Evolutionary conservation across 2,329 filamentous ascomycete genomes (phyloP).

Genomic region (Talaromyces islandicus): DNA sequence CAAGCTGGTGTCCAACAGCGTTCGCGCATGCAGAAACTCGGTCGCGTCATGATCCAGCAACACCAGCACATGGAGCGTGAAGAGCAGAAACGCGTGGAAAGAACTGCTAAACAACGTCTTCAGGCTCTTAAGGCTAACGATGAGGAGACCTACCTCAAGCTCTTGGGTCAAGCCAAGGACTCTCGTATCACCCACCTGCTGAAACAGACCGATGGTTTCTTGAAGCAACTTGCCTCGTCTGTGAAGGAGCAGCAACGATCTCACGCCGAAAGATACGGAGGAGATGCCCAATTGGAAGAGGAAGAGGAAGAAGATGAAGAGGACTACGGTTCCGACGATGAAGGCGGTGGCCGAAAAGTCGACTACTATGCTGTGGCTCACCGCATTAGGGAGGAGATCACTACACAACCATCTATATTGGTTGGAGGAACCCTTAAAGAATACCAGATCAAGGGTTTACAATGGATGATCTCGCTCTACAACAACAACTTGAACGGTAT

Average conservation of each 20-base stretch:
- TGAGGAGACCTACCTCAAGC: slow-evolving; percentile 95
- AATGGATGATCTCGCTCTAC: slow-evolving; percentile 99
- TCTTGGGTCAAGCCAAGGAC: slow-evolving; percentile 97
- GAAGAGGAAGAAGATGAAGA: slow-evolving; percentile 67
- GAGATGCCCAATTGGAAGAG: slow-evolving; percentile 52
- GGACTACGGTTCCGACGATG: slow-evolving; percentile 43
- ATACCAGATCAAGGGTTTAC: slow-evolving; percentile 95
- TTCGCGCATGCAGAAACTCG: slow-evolving; percentile 75
- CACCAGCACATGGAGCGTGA: slow-evolving; percentile 98
- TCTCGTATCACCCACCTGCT: slow-evolving; percentile 97
- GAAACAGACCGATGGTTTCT: slow-evolving; percentile 94
- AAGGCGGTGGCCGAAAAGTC: slow-evolving; percentile 68
- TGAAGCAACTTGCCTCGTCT: slow-evolving; percentile 89
- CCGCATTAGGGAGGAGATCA: slow-evolving; percentile 88
- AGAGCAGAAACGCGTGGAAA: slow-evolving; percentile 96
- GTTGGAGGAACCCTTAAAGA: slow-evolving; percentile 93
- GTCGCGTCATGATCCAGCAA: slow-evolving; percentile 79
- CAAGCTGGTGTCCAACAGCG: slow-evolving; percentile 62
- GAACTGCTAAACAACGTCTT: slow-evolving; percentile 98
- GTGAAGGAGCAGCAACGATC: slow-evolving; percentile 90
- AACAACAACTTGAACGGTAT: slow-evolving; percentile 99
- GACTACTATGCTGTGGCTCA: slow-evolving; percentile 99
- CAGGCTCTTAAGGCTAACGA: slow-evolving; percentile 98
- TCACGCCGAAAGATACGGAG: slow-evolving; percentile 71
- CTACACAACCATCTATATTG: slow-evolving; percentile 72